Base-by-base conservation (phyloP, 108 stramenopile species). In the Nitzschia palea region DNA sequence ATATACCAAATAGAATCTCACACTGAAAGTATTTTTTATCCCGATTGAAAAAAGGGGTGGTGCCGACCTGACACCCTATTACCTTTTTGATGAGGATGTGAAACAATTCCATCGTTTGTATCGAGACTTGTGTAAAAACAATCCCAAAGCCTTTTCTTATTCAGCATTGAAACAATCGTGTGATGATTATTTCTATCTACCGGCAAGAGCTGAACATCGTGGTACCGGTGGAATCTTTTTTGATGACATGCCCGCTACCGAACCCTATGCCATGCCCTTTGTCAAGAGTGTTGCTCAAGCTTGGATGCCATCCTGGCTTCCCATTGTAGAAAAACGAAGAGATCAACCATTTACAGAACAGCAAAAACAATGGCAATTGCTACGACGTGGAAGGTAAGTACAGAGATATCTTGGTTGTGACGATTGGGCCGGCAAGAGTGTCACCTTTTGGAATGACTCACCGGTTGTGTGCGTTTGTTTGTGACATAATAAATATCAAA, bases 221-320 rank as follows among this genome's bases (percentile, higher is more conserved):
- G 97, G 97, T 4, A 90, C 91, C 15, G 97, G 97, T 31, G 97
- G 97, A 3, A 94, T 97, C 12, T 97, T 97, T 77, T 97, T 93
- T 71, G 97, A 97, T 70, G 97, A 97, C 67, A 63, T 96, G 27
- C 73, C 79, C 15, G 82, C 88, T 4, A 77, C 85, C 15, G 37
- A 27, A 15, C 20, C 32, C 48, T 14, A 55, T 6, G 57, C 83
- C 8, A 40, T 79, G 9, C 26, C 58, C 0, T 97, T 97, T 71
- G 87, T 89, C 4, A 22, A 84, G 54, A 83, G 83, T 62, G 91
- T 97, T 0, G 93, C 88, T 17, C 17, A 76, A 25, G 71, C 80
- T 4, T 97, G 95, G 94, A 93, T 97, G 93, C 93, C 94, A 18
- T 92, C 90, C 3, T 97, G 90, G 85, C 57, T 92, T 20, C 92